Base-by-base conservation (phyloP, 2,329 filamentous ascomycete genomes). In the Colletotrichum tabaci region DNA sequence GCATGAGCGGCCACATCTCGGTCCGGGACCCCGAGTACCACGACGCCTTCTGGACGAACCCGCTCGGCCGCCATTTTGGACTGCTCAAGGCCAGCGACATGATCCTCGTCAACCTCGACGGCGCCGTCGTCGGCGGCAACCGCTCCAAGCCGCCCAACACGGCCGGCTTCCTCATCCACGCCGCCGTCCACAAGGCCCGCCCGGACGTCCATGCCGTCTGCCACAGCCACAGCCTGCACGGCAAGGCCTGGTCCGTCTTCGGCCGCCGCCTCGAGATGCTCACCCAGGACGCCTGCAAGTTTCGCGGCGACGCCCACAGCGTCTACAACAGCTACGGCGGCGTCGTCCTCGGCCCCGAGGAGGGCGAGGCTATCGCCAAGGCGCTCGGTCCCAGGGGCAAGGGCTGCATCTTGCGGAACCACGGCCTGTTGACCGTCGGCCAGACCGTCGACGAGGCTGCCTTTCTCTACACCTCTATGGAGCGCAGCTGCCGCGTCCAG, bases 381-480 rank as follows among this genome's bases (percentile, higher is more conserved):
- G 89, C 91, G 0, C 81, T 94, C 6, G 92, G 92, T 0, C 73
- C 74, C 1, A 79, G 83, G 0, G 88, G 87, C 71, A 92, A 87
- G 77, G 91, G 86, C 1, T 84, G 89, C 74, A 91, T 94, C 44
- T 80, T 94, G 57, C 84, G 90, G 67, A 94, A 94, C 77, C 92
- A 94, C 75, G 92, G 92, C 0, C 80, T 94, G 15, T 76, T 94
- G 61, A 94, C 91, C 0, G 91, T 93, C 0, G 92, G 92, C 0
- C 76, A 79, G 4, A 94, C 91, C 0, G 92, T 94, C 2, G 92
- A 94, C 74, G 92, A 94, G 80, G 92, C 92, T 0, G 91, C 91
- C 0, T 94, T 90, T 78, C 79, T 93, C 66, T 93, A 92, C 78
- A 90, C 89, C 0, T 82, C 90, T 6, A 86, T 93, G 81, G 92